Evolutionary conservation across 2,329 filamentous ascomycete species (phyloP), one percentile per base, ranked within the genome.

Genomic region (Westerdykella aurantiaca): DNA sequence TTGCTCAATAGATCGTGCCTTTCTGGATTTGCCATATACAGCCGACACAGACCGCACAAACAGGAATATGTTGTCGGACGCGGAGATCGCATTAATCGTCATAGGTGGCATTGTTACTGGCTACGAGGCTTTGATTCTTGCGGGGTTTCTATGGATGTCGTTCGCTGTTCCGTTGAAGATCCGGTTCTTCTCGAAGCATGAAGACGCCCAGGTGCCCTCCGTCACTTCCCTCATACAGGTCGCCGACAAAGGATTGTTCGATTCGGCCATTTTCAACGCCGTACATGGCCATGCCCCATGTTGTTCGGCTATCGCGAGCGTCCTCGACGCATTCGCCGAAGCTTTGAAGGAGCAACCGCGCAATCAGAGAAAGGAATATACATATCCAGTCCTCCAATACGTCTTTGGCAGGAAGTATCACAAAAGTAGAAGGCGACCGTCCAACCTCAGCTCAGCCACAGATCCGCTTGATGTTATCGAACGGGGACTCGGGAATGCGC

Each of bases 211-310:
- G 25, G 25, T 29, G 4, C 25, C 25, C 25, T 29, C 25, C 3
- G 25, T 29, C 25, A 29, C 9, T 29, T 29, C 25, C 31, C 51
- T 66, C 25, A 46, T 66, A 46, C 61, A 62, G 48, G 61, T 61
- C 34, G 63, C 58, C 14, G 61, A 66, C 43, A 61, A 66, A 37
- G 55, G 51, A 2, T 11, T 63, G 11, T 54, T 56, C 38, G 52
- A 53, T 14, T 61, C 59, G 13, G 41, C 55, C 33, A 35, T 66
- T 38, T 58, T 64, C 50, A 41, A 53, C 42, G 38, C 43, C 17
- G 43, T 56, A 22, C 54, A 58, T 43, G 51, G 43, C 16, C 47
- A 54, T 34, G 50, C 51, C 23, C 56, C 25, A 9, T 29, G 57
- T 38, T 52, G 58, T n/a, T 12, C 61, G 18, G 39, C 52, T 21